phyloP scores from a whole-genome alignment of 1,284 basidiomycete genomes.

The Sanghuangporus weigelae region DNA sequence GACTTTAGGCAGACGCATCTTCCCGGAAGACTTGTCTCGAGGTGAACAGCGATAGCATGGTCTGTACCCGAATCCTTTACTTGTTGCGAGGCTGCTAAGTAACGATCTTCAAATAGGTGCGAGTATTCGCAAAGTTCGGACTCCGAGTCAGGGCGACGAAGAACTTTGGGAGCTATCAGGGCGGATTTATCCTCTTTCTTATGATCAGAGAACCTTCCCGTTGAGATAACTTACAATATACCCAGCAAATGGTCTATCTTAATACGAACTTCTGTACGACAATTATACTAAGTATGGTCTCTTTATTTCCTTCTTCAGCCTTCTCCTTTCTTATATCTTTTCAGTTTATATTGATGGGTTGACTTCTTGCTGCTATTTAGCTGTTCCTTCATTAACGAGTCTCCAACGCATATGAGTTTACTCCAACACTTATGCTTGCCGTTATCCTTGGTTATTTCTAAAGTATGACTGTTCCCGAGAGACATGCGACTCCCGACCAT shows the following conservation, averaged over 20 bases:
- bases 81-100: background rate
- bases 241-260: background rate
- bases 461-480: too few species aligned
- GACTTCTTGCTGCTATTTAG: too few species aligned
- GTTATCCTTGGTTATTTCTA: too few species aligned
- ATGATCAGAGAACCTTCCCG: constrained; percentile 13
- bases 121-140: constrained; percentile 9
- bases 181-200: constrained; percentile 17
- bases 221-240: background rate
- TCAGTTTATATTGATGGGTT: too few species aligned
- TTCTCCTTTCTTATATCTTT: too few species aligned
- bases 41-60: constrained; percentile 12
- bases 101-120: constrained; percentile 3
- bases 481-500: too few species aligned
- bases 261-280: background rate
- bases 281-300: background rate
- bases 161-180: constrained; percentile 17
- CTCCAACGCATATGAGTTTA: too few species aligned
- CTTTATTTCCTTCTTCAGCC: too few species aligned
- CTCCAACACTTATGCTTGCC: too few species aligned
- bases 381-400: too few species aligned
- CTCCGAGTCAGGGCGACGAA: constrained; percentile 16
- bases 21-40: constrained; percentile 11
- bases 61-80: background rate
- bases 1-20: constrained; percentile 10